Conservation (phyloP, 1,284 basidiomycete species). For the Volvariella volvacea region DNA sequence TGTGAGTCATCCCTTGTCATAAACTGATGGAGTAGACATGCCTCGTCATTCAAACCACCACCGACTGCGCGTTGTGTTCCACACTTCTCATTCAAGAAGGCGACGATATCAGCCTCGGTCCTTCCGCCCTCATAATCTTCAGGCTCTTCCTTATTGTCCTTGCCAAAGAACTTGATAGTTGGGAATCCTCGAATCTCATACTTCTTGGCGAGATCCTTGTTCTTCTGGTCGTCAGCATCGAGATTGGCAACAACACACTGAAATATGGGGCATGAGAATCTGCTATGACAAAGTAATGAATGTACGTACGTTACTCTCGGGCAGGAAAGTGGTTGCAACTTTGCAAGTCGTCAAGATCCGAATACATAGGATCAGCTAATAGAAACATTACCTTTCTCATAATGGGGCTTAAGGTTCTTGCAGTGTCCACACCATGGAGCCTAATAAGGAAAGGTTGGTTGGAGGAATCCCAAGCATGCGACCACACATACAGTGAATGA, state of each 20-base stretch:
- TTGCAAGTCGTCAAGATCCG: constrained; percentile 4
- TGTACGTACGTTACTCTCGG: constrained; percentile 63
- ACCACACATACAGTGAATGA: constrained; percentile 67
- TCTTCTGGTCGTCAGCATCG: constrained; percentile 81
- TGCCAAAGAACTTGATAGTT: constrained; percentile 93
- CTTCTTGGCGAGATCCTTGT: constrained; percentile 67
- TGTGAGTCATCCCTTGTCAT: constrained; percentile 2
- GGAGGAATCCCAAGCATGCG: constrained; percentile 1
- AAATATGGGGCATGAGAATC: constrained; percentile 7
- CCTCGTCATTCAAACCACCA: constrained; percentile 73
- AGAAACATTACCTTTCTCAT: constrained; percentile 55
- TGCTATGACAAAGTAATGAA: background rate
- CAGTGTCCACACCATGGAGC: constrained; percentile 88
- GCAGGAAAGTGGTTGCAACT: constrained; percentile 75
- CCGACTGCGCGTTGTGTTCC: constrained; percentile 79
- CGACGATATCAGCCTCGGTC: constrained; percentile 62
- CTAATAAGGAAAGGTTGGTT: constrained; percentile 21
- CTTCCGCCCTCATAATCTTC: constrained; percentile 66
- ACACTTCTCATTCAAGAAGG: constrained; percentile 82
- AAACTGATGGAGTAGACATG: constrained; percentile 18
- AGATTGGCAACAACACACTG: constrained; percentile 87
- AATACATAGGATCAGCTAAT: constrained; percentile 14
- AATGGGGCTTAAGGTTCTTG: constrained; percentile 82
- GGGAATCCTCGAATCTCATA: constrained; percentile 79
- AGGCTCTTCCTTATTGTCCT: constrained; percentile 49